Percentiles rank a stretch among this genome's conserved stretches.
Conservation (phyloP, 805 yeast species). For the Wickerhamomyces alni region DNA sequence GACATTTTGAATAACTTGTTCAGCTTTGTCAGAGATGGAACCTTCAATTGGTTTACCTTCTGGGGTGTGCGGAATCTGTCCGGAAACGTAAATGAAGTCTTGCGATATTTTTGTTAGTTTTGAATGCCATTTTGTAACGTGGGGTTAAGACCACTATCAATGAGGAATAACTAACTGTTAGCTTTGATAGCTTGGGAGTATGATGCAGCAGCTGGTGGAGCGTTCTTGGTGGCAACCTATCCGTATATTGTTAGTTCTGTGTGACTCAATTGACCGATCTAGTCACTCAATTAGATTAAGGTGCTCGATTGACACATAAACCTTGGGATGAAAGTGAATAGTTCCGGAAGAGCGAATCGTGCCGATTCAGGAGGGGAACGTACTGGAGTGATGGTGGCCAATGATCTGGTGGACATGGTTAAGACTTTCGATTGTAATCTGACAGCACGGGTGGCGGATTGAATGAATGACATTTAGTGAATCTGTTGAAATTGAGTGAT, state of each 20-base stretch:
- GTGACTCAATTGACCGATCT: too few species aligned
- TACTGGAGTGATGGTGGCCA: conserved; percentile 32
- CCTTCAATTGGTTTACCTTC: conserved; percentile 78
- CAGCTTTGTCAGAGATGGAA: conserved; percentile 69
- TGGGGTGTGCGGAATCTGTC: conserved; percentile 89
- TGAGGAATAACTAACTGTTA: conserved; percentile 36
- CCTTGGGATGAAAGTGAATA: too few species aligned
- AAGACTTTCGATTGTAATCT: conserved; percentile 17
- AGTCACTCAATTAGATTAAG: too few species aligned
- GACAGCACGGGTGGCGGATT: conserved; percentile 17
- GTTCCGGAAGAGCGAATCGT: too few species aligned
- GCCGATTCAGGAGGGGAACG: conserved; percentile 5
- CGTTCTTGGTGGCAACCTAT: conserved; percentile 61
- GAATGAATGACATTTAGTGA: conserved; percentile 19
- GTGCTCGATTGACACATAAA: too few species aligned
- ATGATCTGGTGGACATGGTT: conserved; percentile 20
- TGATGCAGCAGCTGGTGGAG: conserved; percentile 96
- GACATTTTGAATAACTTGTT: conserved; percentile 65
- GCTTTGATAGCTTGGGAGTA: conserved; percentile 95
- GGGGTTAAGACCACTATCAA: background rate
- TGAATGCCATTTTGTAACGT: background rate
- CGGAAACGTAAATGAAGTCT: conserved; percentile 86
- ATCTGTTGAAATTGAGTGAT: too few species aligned
- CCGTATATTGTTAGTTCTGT: conserved; percentile 20
- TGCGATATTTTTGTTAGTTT: too few species aligned